Conservation (phyloP, 148 eudicot species). For the Vaccinium vitisidaea region DNA sequence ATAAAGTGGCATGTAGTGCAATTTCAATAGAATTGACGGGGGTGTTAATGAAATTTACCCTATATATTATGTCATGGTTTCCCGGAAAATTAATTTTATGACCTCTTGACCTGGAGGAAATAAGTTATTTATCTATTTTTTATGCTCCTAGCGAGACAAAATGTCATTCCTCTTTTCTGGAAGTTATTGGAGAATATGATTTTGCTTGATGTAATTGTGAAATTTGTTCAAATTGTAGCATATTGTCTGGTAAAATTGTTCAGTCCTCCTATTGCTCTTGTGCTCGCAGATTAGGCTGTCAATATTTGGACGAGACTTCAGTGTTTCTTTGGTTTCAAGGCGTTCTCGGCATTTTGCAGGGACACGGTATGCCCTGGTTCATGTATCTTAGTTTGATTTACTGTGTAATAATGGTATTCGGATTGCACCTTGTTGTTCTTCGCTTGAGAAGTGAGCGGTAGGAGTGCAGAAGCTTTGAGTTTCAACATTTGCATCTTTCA, state of each 20-base stretch:
- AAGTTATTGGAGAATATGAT: not conserved
- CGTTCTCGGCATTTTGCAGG: conserved; percentile 99
- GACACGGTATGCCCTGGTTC: conserved; percentile 63
- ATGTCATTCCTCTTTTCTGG: not conserved
- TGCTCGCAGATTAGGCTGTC: conserved; percentile 67
- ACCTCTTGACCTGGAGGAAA: not conserved
- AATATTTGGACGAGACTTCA: conserved; percentile 90
- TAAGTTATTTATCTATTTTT: not conserved
- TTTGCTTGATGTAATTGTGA: conserved; percentile 12
- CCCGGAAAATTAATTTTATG: not conserved
- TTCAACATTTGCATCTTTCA: not conserved
- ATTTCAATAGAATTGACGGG: too few species aligned
- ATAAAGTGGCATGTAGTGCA: too few species aligned
- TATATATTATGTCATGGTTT: too few species aligned
- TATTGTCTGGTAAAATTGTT: not conserved
- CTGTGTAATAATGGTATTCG: not conserved
- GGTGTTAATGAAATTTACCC: too few species aligned
- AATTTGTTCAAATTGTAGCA: not conserved
- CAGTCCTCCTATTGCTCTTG: not conserved
- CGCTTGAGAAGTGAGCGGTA: not conserved
- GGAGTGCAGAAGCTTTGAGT: not conserved
- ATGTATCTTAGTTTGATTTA: not conserved
- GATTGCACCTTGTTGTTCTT: not conserved
- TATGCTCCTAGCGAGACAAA: not conserved
- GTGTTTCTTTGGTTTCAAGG: conserved; percentile 78